Percentiles rank a stretch among this genome's conserved stretches.
Evolutionary conservation across 495 filamentous ascomycete genomes (phyloP).

Genomic region (Penicillium soppii): DNA sequence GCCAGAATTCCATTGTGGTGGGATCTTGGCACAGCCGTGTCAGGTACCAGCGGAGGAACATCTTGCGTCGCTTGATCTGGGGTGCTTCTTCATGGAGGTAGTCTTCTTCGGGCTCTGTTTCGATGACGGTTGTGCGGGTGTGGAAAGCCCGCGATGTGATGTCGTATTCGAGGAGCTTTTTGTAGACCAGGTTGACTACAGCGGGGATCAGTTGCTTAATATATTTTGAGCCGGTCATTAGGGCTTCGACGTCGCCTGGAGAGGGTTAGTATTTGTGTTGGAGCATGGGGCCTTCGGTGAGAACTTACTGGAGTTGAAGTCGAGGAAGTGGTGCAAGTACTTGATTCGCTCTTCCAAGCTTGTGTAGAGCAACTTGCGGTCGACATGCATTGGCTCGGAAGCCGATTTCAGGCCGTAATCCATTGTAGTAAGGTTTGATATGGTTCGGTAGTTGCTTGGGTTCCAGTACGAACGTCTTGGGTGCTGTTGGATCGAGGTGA

Average conservation of each 20-base stretch:
- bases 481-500: too few relatives aligned
- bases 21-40: constrained; percentile 69
- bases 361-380: constrained; percentile 67
- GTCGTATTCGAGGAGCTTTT: constrained; percentile 68
- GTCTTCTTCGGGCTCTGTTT: constrained; percentile 58
- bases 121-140: constrained; percentile 63
- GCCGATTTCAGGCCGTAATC: constrained; percentile 17
- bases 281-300: neutral
- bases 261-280: neutral
- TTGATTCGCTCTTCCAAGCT: constrained; percentile 63
- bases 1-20: constrained; percentile 71
- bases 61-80: constrained; percentile 72
- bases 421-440: constrained; percentile 4
- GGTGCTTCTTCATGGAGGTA: constrained; percentile 62
- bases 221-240: constrained; percentile 64
- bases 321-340: constrained; percentile 70
- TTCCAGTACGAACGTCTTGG: neutral
- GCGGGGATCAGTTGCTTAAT: constrained; percentile 72
- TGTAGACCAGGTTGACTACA: constrained; percentile 70
- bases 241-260: constrained; percentile 65
- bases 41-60: constrained; percentile 71
- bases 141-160: constrained; percentile 72
- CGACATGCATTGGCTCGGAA: constrained; percentile 53
- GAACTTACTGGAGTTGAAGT: constrained; percentile 63
- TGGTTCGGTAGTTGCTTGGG: neutral